Base-by-base conservation (phyloP, 78 protist species). In the Dictyostelium firmibasis region DNA sequence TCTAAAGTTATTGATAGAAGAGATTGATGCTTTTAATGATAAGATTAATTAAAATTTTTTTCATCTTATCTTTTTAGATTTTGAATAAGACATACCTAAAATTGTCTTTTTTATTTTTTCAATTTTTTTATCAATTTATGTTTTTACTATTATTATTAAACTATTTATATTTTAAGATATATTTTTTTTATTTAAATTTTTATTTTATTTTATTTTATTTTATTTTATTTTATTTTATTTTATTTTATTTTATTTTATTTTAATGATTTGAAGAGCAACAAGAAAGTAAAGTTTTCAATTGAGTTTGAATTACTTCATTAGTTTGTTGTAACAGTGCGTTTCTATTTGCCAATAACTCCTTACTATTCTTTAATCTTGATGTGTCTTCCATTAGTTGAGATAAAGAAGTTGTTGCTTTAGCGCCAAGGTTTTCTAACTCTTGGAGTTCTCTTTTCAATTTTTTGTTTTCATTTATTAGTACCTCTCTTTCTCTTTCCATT, bases 401-500 rank as follows among this genome's bases (percentile, higher is more conserved):
- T 4, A 88, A 18, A 0, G 93, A 33, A 9, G 27, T 78, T 1
- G 93, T 88, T 31, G 93, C 93, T 25, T 64, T 78, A 11, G 53
- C 78, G 1, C 93, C 93, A 23, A 88, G n/a, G n/a, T 14, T 35
- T 31, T 88, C 93, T 8, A 88, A 29, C 33, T 88, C 93, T 13
- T 27, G 14, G 0, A 88, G n/a, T 44, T 88, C 93, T 67, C 67
- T 88, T 43, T 43, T 76, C 35, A 88, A 43, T 44, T 79, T 76
- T 67, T 88, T 88, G 70, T 88, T 88, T 53, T 88, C 93, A 43
- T 33, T 62, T 9, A 88, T 27, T 31, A 88, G 29, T 41, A 79
- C 70, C 70, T 88, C 93, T 43, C 93, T 53, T 79, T 88, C 93
- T 67, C 93, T 76, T 41, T 88, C 93, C 86, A 88, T 62, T 88